Conservation (phyloP, 352 stramenopile genomes). For the Globisporangium iwayamae region DNA sequence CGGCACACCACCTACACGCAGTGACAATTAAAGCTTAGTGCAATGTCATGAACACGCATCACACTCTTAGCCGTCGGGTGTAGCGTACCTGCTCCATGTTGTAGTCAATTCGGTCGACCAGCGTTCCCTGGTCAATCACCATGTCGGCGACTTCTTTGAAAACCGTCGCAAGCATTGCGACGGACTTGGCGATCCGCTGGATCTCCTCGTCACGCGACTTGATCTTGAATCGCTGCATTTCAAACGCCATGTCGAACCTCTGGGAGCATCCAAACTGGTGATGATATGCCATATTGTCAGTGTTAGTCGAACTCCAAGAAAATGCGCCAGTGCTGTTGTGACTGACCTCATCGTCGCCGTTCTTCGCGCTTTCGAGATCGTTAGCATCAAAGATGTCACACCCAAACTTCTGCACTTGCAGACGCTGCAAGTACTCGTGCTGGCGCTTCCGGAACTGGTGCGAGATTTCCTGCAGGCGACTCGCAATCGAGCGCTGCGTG, state of each 20-base stretch:
- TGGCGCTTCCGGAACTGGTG: conserved; percentile 60
- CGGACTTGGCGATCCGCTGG: conserved; percentile 70
- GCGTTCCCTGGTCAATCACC: conserved; percentile 79
- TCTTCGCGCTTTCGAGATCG: conserved; percentile 14
- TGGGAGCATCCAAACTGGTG: conserved; percentile 9
- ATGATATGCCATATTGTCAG: background rate
- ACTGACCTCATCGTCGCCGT: conserved; percentile 1
- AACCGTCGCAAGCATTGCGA: conserved; percentile 57
- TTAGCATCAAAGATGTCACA: conserved; percentile 58
- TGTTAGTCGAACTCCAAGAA: background rate
- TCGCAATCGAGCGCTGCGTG: conserved; percentile 62
- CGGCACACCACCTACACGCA: conserved; percentile 43
- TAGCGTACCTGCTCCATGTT: conserved; percentile 77
- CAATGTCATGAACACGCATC: background rate
- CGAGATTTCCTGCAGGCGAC: conserved; percentile 58
- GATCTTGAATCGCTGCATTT: conserved; percentile 45
- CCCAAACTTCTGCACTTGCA: conserved; percentile 76
- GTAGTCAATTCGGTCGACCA: conserved; percentile 86
- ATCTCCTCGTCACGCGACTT: conserved; percentile 67
- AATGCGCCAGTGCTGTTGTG: background rate
- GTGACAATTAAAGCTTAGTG: background rate
- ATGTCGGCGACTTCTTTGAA: conserved; percentile 82
- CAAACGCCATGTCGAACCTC: conserved; percentile 28
- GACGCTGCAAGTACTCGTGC: conserved; percentile 64
- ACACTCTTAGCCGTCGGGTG: background rate